Evolutionary conservation across 148 eudicot genomes (phyloP), one percentile per base, ranked within the genome.

Genomic region (Persicaria tinctoria): DNA sequence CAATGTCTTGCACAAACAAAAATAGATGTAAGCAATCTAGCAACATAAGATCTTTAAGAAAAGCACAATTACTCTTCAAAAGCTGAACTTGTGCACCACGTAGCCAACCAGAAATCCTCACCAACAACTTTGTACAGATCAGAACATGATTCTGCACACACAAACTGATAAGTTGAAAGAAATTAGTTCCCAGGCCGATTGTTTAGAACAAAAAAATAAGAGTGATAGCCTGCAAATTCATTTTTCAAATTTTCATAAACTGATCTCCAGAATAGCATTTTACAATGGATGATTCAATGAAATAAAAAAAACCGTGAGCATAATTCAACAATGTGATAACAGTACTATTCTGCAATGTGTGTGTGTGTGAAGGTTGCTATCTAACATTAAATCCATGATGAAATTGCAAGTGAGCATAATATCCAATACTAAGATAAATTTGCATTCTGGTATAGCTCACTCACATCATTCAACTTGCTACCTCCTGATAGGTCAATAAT

Each of bases 21-120:
- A 9, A 18, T 49, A 46, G 53, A 53, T 47, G 66, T 23, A 76
- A 71, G 63, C 41, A 45, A 70, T 64, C 70, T 32, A 41, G 47
- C 46, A 66, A 63, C 70, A 66, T 66, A 66, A 66, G 18, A 66
- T 66, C 41, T 20, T 20, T n/a, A 60, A 56, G 70, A 18, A 23
- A 55, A 63, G 51, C 10, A 79, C 73, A 74, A 57, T 83, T 84
- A 95, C 99, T 94, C 99, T 85, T 92, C 92, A 80, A 75, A 71
- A 47, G 97, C 96, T 62, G 83, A 79, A 79, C 97, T 95, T 75
- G 80, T 78, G 85, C 99, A 95, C 94, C 92, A 85, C 77, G 99
- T 95, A 74, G 96, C 82, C 79, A 90, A 84, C 97, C 97, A 95
- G 87, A 95, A 95, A 78, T 95, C 99, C 75, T 95, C 89, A 44